phyloP scores from a whole-genome alignment of 345 rosid genomes.

The Schrenkiella parvula region DNA sequence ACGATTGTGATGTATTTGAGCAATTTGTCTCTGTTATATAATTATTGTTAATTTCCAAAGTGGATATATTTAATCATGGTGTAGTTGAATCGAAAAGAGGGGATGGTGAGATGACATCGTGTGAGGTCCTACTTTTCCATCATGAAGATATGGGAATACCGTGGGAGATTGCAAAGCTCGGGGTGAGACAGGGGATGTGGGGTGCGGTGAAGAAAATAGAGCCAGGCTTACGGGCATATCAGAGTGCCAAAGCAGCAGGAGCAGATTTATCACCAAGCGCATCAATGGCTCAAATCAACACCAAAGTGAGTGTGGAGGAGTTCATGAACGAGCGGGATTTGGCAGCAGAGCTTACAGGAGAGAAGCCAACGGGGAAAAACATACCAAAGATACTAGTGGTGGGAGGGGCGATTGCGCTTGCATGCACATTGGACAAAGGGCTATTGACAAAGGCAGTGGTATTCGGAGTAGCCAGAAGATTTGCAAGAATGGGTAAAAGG shows the following conservation, averaged over 20 bases:
- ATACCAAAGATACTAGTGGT: constrained; percentile 65
- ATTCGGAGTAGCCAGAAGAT: constrained; percentile 89
- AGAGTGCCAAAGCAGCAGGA: constrained; percentile 57
- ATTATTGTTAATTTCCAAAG: not conserved
- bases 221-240: constrained; percentile 74
- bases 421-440: constrained; percentile 82
- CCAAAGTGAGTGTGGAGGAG: constrained; percentile 68
- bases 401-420: constrained; percentile 91
- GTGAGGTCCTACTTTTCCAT: constrained; percentile 94
- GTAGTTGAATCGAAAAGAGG: constrained; percentile 90
- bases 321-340: constrained; percentile 49
- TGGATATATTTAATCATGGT: constrained; percentile 4
- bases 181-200: constrained; percentile 99
- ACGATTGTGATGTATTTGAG: not conserved
- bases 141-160: constrained; percentile 99
- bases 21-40: not conserved
- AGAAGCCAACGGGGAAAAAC: constrained; percentile 45
- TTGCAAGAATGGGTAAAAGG: constrained; percentile 77
- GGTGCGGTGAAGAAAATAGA: constrained; percentile 96
- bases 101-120: constrained; percentile 72
- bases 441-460: constrained; percentile 87
- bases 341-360: constrained; percentile 12
- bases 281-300: constrained; percentile 80
- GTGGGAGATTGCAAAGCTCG: constrained; percentile 93
- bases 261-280: constrained; percentile 56